Evolutionary conservation across 768 basidiomycete species (phyloP).

Genomic region (Lentinula lateritia): DNA sequence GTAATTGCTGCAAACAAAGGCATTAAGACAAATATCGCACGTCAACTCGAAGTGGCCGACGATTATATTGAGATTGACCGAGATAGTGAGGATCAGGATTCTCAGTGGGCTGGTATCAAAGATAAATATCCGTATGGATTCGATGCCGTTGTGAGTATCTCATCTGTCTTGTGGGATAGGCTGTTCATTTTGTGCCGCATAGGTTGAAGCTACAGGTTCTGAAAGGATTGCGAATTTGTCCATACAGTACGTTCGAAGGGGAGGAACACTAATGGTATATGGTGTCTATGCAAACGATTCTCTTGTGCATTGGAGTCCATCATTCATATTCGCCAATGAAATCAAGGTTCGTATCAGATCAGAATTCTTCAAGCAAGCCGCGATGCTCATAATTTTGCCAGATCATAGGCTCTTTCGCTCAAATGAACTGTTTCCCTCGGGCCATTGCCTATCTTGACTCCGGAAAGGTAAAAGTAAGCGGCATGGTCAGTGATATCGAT

Average conservation of each 20-base stretch:
- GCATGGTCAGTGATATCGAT: constrained; percentile 34
- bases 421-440: constrained; percentile 85
- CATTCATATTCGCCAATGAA: constrained; percentile 66
- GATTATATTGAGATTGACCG: constrained; percentile 85
- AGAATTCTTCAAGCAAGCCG: not conserved
- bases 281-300: constrained; percentile 74
- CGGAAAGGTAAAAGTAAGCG: constrained; percentile 73
- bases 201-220: constrained; percentile 66
- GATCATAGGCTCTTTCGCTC: constrained; percentile 80
- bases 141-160: constrained; percentile 57
- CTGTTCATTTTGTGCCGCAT: constrained; percentile 11
- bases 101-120: constrained; percentile 79
- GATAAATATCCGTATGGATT: constrained; percentile 83
- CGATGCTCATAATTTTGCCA: constrained; percentile 13
- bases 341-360: constrained; percentile 35
- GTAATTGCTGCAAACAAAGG: constrained; percentile 89
- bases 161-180: not conserved
- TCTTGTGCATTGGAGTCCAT: constrained; percentile 62
- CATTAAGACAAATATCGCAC: constrained; percentile 85
- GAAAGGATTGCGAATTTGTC: constrained; percentile 66
- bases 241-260: constrained; percentile 70
- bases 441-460: constrained; percentile 86
- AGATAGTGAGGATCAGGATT: constrained; percentile 46
- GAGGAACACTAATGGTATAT: constrained; percentile 67
- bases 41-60: constrained; percentile 71